These are phyloP conservation scores for Helichrysum umbraculigerum DNA, from an alignment of 129 eudicot species.

Conservation along the genomic window DNA sequence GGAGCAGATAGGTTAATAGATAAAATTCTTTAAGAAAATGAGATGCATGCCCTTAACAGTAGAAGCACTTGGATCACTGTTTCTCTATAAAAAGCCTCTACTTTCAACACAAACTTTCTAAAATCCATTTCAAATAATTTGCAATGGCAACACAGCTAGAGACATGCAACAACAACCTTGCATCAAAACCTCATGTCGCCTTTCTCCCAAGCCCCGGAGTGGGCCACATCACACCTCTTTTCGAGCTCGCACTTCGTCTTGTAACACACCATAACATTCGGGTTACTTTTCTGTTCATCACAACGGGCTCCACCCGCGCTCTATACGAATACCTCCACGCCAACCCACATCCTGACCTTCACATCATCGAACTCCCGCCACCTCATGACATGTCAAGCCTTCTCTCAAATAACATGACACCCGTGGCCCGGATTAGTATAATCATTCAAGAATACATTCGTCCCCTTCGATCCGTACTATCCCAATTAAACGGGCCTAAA, in stretches of 20 bases:
- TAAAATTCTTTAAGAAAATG: too few relatives aligned
- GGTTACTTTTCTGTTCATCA: slow-evolving; percentile 48
- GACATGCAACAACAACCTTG: neutral
- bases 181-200: slow-evolving; percentile 45
- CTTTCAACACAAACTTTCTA: neutral
- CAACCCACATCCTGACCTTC: slow-evolving; percentile 34
- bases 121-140: neutral
- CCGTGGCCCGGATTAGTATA: slow-evolving; percentile 20
- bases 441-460: slow-evolving; percentile 38
- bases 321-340: slow-evolving; percentile 35
- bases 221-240: slow-evolving; percentile 56
- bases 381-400: slow-evolving; percentile 34
- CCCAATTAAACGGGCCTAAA: slow-evolving; percentile 15
- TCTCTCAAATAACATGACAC: slow-evolving; percentile 10
- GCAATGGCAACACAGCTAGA: neutral
- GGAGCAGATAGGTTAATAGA: too few relatives aligned
- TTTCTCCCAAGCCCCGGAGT: slow-evolving; percentile 62
- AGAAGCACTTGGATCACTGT: too few relatives aligned
- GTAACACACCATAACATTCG: slow-evolving; percentile 33
- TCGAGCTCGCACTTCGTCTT: slow-evolving; percentile 44
- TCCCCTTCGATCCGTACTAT: slow-evolving; percentile 29
- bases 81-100: neutral
- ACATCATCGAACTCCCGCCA: slow-evolving; percentile 45
- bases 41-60: too few relatives aligned
- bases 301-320: slow-evolving; percentile 29